Conservation (phyloP, 805 yeast species). For the Spencermartinsiella europaea region DNA sequence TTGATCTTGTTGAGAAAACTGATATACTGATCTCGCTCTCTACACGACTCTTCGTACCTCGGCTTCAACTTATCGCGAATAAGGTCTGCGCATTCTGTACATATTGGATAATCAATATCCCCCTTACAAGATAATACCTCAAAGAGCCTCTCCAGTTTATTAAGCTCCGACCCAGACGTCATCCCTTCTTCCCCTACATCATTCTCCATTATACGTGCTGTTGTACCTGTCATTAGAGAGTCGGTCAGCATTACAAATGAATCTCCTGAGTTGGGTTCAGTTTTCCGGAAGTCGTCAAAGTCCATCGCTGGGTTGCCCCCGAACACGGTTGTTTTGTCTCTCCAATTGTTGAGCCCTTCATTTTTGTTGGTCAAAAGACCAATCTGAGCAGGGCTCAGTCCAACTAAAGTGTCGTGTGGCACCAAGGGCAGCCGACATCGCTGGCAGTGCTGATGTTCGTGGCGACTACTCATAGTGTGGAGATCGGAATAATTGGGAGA, state of each 20-base stretch:
- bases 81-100: constrained; percentile 74
- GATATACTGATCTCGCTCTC: constrained; percentile 74
- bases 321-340: constrained; percentile 5
- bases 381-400: constrained; percentile 50
- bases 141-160: constrained; percentile 59
- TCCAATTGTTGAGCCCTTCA: constrained; percentile 18
- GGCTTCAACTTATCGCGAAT: constrained; percentile 59
- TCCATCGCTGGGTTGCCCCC: constrained; percentile 18
- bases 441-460: constrained; percentile 40
- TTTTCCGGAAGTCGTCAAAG: constrained; percentile 5
- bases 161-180: constrained; percentile 18
- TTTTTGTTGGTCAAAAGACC: constrained; percentile 43
- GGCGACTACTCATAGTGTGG: too few relatives aligned
- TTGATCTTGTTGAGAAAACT: constrained; percentile 67
- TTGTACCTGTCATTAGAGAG: constrained; percentile 17
- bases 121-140: constrained; percentile 65
- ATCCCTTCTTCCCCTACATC: not conserved
- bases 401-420: constrained; percentile 51
- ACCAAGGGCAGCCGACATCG: constrained; percentile 55
- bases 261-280: constrained; percentile 17
- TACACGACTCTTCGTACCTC: constrained; percentile 65
- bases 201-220: not conserved
- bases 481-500: too few relatives aligned
- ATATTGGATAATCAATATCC: constrained; percentile 80
- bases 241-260: constrained; percentile 21